Evolutionary conservation across 257 asterid genomes (phyloP).

Genomic region (Thymus quinquecostatus): DNA sequence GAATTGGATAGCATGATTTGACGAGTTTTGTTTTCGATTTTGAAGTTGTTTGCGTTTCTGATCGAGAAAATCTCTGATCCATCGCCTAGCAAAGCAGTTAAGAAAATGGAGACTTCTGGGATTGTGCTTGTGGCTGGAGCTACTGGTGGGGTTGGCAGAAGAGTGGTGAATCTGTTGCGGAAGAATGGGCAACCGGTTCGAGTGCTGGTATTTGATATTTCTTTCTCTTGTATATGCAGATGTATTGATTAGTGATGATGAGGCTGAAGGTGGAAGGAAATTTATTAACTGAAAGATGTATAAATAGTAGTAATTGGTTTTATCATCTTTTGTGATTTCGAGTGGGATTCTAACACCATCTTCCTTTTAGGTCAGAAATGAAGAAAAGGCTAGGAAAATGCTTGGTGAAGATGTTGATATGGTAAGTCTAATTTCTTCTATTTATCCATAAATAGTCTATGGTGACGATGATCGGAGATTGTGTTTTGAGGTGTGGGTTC

Average conservation of each 20-base stretch:
- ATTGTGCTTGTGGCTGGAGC: constrained; percentile 89
- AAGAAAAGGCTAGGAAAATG: constrained; percentile 94
- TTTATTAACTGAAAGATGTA: not conserved
- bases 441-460: not conserved
- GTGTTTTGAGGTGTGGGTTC: constrained; percentile 4
- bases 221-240: not conserved
- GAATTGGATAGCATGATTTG: constrained; percentile 35
- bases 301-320: constrained; percentile 10
- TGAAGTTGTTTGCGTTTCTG: constrained; percentile 86
- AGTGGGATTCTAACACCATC: constrained; percentile 10
- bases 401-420: constrained; percentile 86
- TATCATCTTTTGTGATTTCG: constrained; percentile 16
- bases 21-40: constrained; percentile 36
- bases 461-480: constrained; percentile 5
- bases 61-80: constrained; percentile 88
- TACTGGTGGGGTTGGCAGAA: constrained; percentile 98
- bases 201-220: constrained; percentile 59
- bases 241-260: not conserved
- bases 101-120: constrained; percentile 68
- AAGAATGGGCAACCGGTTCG: constrained; percentile 70
- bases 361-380: constrained; percentile 71
- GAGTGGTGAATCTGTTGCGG: constrained; percentile 79
- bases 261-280: not conserved
- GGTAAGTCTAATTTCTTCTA: constrained; percentile 51
- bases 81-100: constrained; percentile 70